phyloP scores from a whole-genome alignment of 2,329 filamentous ascomycete genomes.

The Fusarium solani-melongenae region DNA sequence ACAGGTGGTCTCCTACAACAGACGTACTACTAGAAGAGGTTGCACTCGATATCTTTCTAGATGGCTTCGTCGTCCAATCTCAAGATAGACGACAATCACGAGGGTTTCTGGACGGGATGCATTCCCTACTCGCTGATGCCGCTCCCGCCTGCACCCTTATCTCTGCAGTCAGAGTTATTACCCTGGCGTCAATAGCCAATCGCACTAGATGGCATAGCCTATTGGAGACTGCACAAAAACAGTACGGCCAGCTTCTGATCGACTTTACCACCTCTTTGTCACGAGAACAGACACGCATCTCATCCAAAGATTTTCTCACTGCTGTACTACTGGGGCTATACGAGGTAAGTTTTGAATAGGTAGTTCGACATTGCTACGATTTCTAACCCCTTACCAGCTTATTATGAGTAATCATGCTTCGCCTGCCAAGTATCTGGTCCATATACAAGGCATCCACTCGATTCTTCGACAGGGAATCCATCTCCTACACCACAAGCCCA shows the following conservation, averaged over 20 bases:
- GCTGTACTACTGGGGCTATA: not conserved
- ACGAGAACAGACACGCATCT: not conserved
- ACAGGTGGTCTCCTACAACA: not conserved
- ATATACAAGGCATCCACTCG: not conserved
- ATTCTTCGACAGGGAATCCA: not conserved
- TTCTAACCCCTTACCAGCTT: not conserved
- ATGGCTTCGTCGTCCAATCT: not conserved
- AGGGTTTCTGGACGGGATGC: not conserved
- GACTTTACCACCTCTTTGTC: not conserved
- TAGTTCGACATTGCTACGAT: not conserved
- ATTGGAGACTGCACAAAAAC: not conserved
- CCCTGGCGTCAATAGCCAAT: not conserved
- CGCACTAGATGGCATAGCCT: not conserved
- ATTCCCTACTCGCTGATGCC: not conserved
- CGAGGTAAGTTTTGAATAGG: not conserved
- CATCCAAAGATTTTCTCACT: not conserved
- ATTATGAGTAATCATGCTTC: not conserved
- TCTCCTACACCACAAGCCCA: not conserved
- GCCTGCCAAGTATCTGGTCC: not conserved
- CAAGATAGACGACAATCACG: not conserved
- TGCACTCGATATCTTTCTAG: not conserved
- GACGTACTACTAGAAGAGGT: not conserved
- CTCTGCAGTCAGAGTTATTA: not conserved
- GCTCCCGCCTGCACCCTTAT: not conserved
- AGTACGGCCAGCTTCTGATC: not conserved